These are phyloP conservation scores for Cyberlindnera galapagoensis DNA, from an alignment of 805 yeast genomes.

Conservation along the genomic window DNA sequence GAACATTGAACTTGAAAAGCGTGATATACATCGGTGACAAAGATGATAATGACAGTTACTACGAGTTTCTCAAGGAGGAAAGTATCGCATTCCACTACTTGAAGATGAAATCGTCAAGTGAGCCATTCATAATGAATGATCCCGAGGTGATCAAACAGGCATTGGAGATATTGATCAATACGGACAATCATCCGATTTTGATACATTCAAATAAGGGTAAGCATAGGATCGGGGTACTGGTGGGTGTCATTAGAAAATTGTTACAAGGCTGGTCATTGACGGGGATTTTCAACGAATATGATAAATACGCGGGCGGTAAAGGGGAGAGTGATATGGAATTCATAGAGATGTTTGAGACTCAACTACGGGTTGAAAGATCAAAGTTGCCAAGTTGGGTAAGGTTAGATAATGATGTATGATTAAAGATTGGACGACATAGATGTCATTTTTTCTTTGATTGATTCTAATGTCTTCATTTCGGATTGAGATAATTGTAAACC, in stretches of 20 bases:
- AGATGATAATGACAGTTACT: constrained; percentile 57
- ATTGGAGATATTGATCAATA: constrained; percentile 48
- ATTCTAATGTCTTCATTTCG: constrained; percentile 5
- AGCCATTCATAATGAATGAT: constrained; percentile 58
- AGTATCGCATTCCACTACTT: constrained; percentile 52
- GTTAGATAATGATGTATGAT: not conserved
- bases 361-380: constrained; percentile 38
- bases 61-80: constrained; percentile 55
- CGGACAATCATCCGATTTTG: constrained; percentile 76
- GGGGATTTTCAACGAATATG: constrained; percentile 91
- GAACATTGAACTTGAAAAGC: constrained; percentile 63
- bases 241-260: constrained; percentile 82
- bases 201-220: constrained; percentile 95
- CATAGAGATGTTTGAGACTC: constrained; percentile 75
- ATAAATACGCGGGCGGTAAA: constrained; percentile 87
- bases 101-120: constrained; percentile 66
- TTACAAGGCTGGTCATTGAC: constrained; percentile 92
- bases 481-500: constrained; percentile 1
- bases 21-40: constrained; percentile 82
- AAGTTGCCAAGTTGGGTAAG: constrained; percentile 61
- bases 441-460: constrained; percentile 2
- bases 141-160: constrained; percentile 52
- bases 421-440: not conserved
- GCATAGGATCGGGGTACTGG: constrained; percentile 88
- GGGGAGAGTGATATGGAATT: constrained; percentile 89